Evolutionary conservation across 192 early-diverging fungal genomes (phyloP), one percentile per base, ranked within the genome.

Genomic region (Lobosporangium transversale): DNA sequence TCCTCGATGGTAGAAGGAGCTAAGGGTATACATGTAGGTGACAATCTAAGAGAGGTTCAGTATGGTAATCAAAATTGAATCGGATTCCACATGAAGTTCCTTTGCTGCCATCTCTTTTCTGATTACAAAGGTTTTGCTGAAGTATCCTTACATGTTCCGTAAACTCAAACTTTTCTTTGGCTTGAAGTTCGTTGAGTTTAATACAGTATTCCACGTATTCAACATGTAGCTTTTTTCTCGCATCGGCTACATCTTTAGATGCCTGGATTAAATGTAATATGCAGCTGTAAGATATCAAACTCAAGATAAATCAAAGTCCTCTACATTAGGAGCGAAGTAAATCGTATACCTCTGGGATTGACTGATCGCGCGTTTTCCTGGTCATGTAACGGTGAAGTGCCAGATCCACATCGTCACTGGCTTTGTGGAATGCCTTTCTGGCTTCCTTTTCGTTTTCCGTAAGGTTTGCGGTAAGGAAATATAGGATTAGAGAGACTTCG

Each of bases 21-120:
- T 92, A 43, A 92, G 88, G 21, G 91, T 92, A 74, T 93, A 95
- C 84, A 94, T 91, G 33, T 92, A 89, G 14, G 93, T 86, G 37
- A 91, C 80, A 31, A 91, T 83, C 88, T 90, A 79, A 31, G 0
- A 20, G 2, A 10, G 9, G 7, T 35, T 18, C 32, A 23, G 36
- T 5, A 32, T 15, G 12, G 29, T 17, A 14, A 47, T 4, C 43
- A 10, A 20, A 15, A 14, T 1, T 31, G 9, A 10, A 21, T 32
- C 27, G 21, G n/a, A n/a, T n/a, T n/a, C n/a, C n/a, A n/a, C n/a
- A n/a, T n/a, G n/a, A n/a, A n/a, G n/a, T n/a, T n/a, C n/a, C n/a
- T n/a, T n/a, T n/a, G n/a, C n/a, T n/a, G n/a, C n/a, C n/a, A n/a
- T n/a, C n/a, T n/a, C n/a, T 15, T 35, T 31, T 35, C 23, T 0